Evolutionary conservation across 2,329 filamentous ascomycete species (phyloP).

Genomic region (Trichoderma arundinaceum): DNA sequence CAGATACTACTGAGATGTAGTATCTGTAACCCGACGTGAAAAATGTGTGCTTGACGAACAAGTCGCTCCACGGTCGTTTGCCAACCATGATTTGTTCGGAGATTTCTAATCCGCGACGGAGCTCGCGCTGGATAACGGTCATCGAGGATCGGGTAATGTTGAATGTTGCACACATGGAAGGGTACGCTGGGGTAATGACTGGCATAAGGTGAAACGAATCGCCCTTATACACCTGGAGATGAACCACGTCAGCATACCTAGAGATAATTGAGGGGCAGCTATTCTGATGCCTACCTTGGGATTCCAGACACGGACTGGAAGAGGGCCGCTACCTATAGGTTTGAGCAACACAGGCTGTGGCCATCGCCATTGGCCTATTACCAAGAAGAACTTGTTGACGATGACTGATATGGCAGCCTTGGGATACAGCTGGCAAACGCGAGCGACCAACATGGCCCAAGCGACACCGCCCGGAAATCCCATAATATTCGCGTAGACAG

Average conservation of each 20-base stretch:
- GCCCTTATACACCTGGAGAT: conserved; percentile 70
- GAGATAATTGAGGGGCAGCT: neutral
- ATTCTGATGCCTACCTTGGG: conserved; percentile 67
- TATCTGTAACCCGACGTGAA: conserved; percentile 95
- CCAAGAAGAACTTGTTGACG: conserved; percentile 90
- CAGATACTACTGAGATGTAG: conserved; percentile 86
- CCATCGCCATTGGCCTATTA: conserved; percentile 92
- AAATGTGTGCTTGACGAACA: conserved; percentile 90
- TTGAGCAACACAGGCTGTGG: conserved; percentile 92
- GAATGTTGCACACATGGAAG: conserved; percentile 96
- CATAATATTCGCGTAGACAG: conserved; percentile 94
- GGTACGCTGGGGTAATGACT: conserved; percentile 96
- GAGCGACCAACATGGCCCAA: conserved; percentile 96
- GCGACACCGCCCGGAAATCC: conserved; percentile 96
- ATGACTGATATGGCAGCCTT: conserved; percentile 88
- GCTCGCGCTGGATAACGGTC: conserved; percentile 80
- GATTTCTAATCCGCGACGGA: conserved; percentile 77
- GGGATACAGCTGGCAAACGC: conserved; percentile 95
- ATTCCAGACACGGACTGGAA: conserved; percentile 92
- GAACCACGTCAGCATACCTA: conserved; percentile 30
- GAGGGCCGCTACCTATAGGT: conserved; percentile 78
- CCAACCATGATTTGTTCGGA: conserved; percentile 79
- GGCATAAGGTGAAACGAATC: conserved; percentile 94
- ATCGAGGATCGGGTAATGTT: conserved; percentile 90
- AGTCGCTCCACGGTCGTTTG: conserved; percentile 79